Conservation (phyloP, 2,329 filamentous ascomycete genomes). For the Akanthomyces dipterigenus region DNA sequence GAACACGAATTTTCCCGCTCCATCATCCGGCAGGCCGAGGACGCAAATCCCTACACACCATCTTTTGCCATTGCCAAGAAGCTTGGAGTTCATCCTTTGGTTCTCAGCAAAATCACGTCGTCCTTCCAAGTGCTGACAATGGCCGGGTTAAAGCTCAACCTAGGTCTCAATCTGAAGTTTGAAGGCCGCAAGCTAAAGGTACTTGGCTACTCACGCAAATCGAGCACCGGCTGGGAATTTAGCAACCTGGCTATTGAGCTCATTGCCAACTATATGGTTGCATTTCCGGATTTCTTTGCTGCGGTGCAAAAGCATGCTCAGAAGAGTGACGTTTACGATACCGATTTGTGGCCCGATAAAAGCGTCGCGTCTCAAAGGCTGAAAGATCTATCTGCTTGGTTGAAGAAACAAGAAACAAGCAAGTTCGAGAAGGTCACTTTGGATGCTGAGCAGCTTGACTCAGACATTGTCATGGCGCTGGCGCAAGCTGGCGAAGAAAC, state of each 20-base stretch:
- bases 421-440: slow-evolving; percentile 93
- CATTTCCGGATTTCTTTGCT: slow-evolving; percentile 92
- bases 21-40: slow-evolving; percentile 65
- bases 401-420: slow-evolving; percentile 86
- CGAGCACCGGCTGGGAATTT: slow-evolving; percentile 88
- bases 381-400: slow-evolving; percentile 89
- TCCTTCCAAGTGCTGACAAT: slow-evolving; percentile 77
- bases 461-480: slow-evolving; percentile 74
- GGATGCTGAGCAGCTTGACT: slow-evolving; percentile 93
- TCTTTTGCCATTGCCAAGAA: slow-evolving; percentile 83
- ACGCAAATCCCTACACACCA: slow-evolving; percentile 68
- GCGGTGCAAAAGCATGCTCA: slow-evolving; percentile 80
- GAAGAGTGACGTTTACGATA: slow-evolving; percentile 75
- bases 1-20: slow-evolving; percentile 76
- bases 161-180: slow-evolving; percentile 95
- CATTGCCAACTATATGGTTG: slow-evolving; percentile 82
- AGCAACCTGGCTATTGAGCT: slow-evolving; percentile 76
- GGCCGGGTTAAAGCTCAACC: slow-evolving; percentile 75
- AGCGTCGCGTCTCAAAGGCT: slow-evolving; percentile 69
- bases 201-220: slow-evolving; percentile 86
- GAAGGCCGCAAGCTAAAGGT: slow-evolving; percentile 95
- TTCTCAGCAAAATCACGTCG: slow-evolving; percentile 92
- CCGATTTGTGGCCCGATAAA: slow-evolving; percentile 73
- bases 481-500: slow-evolving; percentile 67
- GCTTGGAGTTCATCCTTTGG: slow-evolving; percentile 74